A percentile compares a stretch with the other conserved stretches of the same genome.
phyloP scores from a whole-genome alignment of 2,329 filamentous ascomycete species.

The Chaetomiaceae sp. region DNA sequence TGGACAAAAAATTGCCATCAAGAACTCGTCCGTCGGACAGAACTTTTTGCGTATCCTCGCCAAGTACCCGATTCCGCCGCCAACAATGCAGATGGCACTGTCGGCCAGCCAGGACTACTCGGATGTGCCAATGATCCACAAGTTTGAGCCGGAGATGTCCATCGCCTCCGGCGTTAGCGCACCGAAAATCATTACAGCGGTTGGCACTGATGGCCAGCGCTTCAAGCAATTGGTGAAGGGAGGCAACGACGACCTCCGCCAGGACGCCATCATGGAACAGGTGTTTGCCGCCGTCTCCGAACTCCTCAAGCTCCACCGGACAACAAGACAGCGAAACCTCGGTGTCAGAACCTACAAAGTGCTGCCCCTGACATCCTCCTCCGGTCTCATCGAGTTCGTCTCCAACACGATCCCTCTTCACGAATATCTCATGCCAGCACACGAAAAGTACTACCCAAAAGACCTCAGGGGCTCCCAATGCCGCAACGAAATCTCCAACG shows the following conservation, averaged over 20 bases:
- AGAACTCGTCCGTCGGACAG: slow-evolving; percentile 57
- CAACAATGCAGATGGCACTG: slow-evolving; percentile 80
- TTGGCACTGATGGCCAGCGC: slow-evolving; percentile 69
- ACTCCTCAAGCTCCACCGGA: slow-evolving; percentile 77
- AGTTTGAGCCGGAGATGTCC: slow-evolving; percentile 69
- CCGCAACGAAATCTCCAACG: slow-evolving; percentile 72
- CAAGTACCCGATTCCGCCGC: slow-evolving; percentile 72
- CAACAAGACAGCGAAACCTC: slow-evolving; percentile 81
- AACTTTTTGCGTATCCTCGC: slow-evolving; percentile 60
- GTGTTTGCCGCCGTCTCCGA: slow-evolving; percentile 95
- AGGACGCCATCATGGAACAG: slow-evolving; percentile 99
- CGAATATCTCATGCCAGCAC: slow-evolving; percentile 86
- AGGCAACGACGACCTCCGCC: slow-evolving; percentile 90
- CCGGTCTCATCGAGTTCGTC: slow-evolving; percentile 96
- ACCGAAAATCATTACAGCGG: slow-evolving; percentile 84
- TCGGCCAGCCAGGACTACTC: slow-evolving; percentile 71
- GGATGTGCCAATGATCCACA: slow-evolving; percentile 66
- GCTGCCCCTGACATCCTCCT: slow-evolving; percentile 74
- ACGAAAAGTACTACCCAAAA: slow-evolving; percentile 78
- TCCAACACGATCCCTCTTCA: slow-evolving; percentile 88
- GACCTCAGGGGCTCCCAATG: slow-evolving; percentile 74
- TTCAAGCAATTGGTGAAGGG: slow-evolving; percentile 95
- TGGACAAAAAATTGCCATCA: slow-evolving; percentile 54
- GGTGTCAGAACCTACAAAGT: slow-evolving; percentile 97
- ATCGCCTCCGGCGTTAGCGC: slow-evolving; percentile 89